Conservation (phyloP, 352 stramenopile genomes). For the Globisporangium barbulae region DNA sequence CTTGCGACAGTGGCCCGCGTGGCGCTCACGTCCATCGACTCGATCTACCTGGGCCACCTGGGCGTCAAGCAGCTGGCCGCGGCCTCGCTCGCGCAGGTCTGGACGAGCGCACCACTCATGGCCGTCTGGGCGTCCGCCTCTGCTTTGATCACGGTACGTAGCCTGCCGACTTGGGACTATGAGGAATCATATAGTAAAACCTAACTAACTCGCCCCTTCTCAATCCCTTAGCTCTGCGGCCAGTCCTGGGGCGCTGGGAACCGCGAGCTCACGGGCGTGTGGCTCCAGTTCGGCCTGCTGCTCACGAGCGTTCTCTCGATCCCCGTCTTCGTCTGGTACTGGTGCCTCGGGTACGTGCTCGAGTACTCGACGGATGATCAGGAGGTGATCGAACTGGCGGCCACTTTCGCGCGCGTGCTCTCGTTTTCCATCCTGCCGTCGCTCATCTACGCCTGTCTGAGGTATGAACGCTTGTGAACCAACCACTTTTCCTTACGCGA, state of each 20-base stretch:
- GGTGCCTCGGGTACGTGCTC: conserved; percentile 56
- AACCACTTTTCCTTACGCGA: not conserved
- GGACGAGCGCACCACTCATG: conserved; percentile 66
- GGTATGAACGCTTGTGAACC: conserved; percentile 21
- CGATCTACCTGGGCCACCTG: conserved; percentile 76
- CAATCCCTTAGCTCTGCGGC: conserved; percentile 43
- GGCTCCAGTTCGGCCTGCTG: conserved; percentile 65
- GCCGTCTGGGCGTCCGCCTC: conserved; percentile 57
- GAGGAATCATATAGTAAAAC: not conserved
- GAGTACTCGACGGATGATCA: conserved; percentile 60
- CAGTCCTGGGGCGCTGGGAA: conserved; percentile 71
- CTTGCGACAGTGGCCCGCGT: conserved; percentile 59
- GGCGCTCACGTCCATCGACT: conserved; percentile 66
- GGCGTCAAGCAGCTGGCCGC: conserved; percentile 66
- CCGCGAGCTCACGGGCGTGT: conserved; percentile 64
- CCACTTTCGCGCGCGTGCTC: conserved; percentile 57
- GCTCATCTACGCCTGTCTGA: conserved; percentile 62
- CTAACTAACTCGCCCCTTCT: not conserved
- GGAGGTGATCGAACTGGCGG: conserved; percentile 51
- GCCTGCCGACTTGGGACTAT: not conserved
- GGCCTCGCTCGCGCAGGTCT: conserved; percentile 65
- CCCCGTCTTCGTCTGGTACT: conserved; percentile 69
- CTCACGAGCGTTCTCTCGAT: conserved; percentile 53
- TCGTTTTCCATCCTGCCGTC: conserved; percentile 56
- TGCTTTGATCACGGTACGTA: conserved; percentile 54